Evolutionary conservation across 1,284 basidiomycete genomes (phyloP), one percentile per base, ranked within the genome.

Genomic region (Ustilago loliicola): DNA sequence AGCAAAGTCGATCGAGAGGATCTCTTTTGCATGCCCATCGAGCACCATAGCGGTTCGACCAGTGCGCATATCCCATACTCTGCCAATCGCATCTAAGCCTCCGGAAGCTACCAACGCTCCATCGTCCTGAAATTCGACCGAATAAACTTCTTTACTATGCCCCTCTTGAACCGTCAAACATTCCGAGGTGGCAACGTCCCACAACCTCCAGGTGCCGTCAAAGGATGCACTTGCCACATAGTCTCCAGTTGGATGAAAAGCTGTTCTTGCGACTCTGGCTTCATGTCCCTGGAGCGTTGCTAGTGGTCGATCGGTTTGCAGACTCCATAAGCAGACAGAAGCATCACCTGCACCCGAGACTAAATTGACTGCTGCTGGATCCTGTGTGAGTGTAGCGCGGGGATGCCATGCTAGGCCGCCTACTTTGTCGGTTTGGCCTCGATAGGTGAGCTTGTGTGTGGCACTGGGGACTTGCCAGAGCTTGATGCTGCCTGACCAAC

Each of bases 371-470:
- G 90, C 83, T 36, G 90, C 89, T 59, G 90, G 88, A 11, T 90
- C 89, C 81, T 94, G 93, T 0, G 90, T 89, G n/a, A 96, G 83
- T 0, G 96, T 98, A 21, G 96, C 95, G 80, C 91, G 89, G 0
- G 97, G 97, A 88, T 99, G 96, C 97, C 97, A 99, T 34, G 96
- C 95, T 30, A 98, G 91, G 19, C 97, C 97, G 54, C 96, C 94
- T 21, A 99, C 91, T 68, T 93, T 93, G 85, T 99, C 97, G 45
- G 89, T 91, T 81, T 98, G 96, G 0, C 93, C 94, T 92, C 80
- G 38, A 58, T 42, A 40, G 19, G 70, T 74, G 25, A 40, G 34
- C 23, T 57, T 66, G 63, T 73, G 72, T 25, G 70, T 79, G 29
- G 87, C 86, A 27, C 92, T 90, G 11, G 97, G 97, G 15, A 99